Evolutionary conservation across 1,284 basidiomycete genomes (phyloP).

Genomic region (Agroathelia rolfsii): DNA sequence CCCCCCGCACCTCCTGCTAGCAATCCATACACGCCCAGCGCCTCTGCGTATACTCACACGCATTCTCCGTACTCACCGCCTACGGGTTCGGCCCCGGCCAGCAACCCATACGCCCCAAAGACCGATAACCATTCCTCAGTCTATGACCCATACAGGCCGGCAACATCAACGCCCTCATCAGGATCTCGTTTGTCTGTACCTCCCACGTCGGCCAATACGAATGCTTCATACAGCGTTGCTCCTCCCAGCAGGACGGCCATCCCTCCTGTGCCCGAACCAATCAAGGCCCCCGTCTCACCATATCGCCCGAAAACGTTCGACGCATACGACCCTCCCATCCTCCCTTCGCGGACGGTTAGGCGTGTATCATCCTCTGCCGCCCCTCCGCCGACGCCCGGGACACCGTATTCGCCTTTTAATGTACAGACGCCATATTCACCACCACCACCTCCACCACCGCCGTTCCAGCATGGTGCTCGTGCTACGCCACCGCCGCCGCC

Average conservation of each 20-base stretch:
- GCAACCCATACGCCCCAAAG: constrained; percentile 7
- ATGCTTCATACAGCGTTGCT: constrained; percentile 10
- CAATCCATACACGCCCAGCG: constrained; percentile 8
- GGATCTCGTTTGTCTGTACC: not conserved
- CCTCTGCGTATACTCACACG: constrained; percentile 11
- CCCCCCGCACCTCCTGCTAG: constrained; percentile 12
- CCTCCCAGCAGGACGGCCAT: constrained; percentile 13
- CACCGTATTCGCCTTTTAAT: too few relatives aligned
- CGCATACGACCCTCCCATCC: constrained; percentile 75
- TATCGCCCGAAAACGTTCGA: constrained; percentile 57
- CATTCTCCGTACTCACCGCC: constrained; percentile 12
- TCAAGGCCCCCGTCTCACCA: constrained; percentile 25
- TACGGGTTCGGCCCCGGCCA: constrained; percentile 12
- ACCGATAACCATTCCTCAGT: constrained; percentile 6
- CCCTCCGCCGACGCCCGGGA: constrained; percentile 19
- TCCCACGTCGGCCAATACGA: constrained; percentile 4
- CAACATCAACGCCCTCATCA: constrained; percentile 4
- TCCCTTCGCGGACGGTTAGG: constrained; percentile 37
- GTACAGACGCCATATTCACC: constrained; percentile 15
- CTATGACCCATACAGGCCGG: constrained; percentile 18
- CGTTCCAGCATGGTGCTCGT: not conserved
- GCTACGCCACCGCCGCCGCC: not conserved
- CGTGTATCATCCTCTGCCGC: constrained; percentile 23
- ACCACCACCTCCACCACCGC: constrained; percentile 9
- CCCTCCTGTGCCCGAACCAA: constrained; percentile 23